phyloP scores from a whole-genome alignment of 1,284 basidiomycete species.

The Ustilago lituana region DNA sequence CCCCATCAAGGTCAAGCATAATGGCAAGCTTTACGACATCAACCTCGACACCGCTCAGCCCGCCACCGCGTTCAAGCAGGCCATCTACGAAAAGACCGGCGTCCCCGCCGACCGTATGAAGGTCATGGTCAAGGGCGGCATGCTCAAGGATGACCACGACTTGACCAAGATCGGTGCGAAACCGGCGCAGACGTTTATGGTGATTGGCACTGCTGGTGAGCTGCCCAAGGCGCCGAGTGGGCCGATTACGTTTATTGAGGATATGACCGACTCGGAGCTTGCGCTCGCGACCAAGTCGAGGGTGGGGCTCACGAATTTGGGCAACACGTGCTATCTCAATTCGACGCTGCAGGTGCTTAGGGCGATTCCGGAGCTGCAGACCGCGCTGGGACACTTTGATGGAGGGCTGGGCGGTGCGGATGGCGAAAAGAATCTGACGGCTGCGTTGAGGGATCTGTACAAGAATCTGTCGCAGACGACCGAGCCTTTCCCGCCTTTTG shows the following conservation, averaged over 20 bases:
- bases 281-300: slow-evolving; percentile 74
- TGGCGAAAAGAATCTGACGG: slow-evolving; percentile 69
- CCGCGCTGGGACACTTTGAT: slow-evolving; percentile 53
- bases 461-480: slow-evolving; percentile 78
- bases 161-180: slow-evolving; percentile 85
- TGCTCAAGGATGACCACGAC: slow-evolving; percentile 83
- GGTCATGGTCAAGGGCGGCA: slow-evolving; percentile 94
- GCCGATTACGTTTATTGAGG: slow-evolving; percentile 82
- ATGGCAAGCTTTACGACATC: slow-evolving; percentile 74
- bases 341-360: slow-evolving; percentile 91
- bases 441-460: slow-evolving; percentile 79
- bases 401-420: slow-evolving; percentile 50
- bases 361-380: slow-evolving; percentile 85
- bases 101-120: slow-evolving; percentile 92
- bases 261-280: slow-evolving; percentile 84
- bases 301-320: slow-evolving; percentile 68
- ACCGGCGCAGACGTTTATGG: slow-evolving; percentile 68
- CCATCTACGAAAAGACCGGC: slow-evolving; percentile 82
- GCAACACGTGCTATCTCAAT: slow-evolving; percentile 96
- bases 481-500: slow-evolving; percentile 79
- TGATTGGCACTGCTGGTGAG: slow-evolving; percentile 82
- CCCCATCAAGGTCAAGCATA: slow-evolving; percentile 85
- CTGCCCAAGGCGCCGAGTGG: slow-evolving; percentile 85
- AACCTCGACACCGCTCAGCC: slow-evolving; percentile 76
- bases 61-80: slow-evolving; percentile 80